Evolutionary conservation across 164 flowering plant genomes (phyloP).

Genomic region (Tetrastigma voinierianum): DNA sequence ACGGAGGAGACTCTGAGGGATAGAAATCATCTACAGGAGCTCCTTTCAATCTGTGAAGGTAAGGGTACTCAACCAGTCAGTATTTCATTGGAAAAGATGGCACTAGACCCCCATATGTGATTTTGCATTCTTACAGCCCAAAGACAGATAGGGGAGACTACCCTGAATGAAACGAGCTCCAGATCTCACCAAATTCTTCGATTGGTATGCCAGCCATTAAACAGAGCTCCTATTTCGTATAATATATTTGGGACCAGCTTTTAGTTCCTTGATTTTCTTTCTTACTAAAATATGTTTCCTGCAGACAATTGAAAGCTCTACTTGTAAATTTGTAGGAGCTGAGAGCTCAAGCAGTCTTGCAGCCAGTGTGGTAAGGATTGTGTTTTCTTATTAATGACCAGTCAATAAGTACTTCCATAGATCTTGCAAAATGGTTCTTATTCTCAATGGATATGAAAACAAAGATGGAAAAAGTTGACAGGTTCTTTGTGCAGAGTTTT

Average conservation of each 20-base stretch:
- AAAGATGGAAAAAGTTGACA: not conserved
- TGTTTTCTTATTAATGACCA: not conserved
- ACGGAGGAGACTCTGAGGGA: constrained; percentile 75
- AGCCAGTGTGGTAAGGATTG: constrained; percentile 79
- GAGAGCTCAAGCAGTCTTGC: constrained; percentile 63
- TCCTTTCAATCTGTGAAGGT: constrained; percentile 87
- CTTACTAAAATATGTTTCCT: constrained; percentile 8
- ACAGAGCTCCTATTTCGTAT: not conserved
- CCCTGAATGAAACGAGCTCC: constrained; percentile 89
- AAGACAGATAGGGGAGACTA: constrained; percentile 87
- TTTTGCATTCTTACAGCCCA: constrained; percentile 60
- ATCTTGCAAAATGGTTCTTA: not conserved
- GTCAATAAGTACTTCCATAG: not conserved
- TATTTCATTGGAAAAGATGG: not conserved
- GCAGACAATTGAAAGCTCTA: constrained; percentile 88
- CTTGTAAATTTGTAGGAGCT: constrained; percentile 45
- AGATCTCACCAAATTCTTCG: constrained; percentile 97
- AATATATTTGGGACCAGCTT: not conserved
- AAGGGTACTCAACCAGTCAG: constrained; percentile 5
- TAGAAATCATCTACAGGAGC: constrained; percentile 62
- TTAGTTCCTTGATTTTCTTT: not conserved
- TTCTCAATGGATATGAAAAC: not conserved
- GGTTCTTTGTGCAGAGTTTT: constrained; percentile 60
- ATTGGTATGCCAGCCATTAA: constrained; percentile 45
- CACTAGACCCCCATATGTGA: not conserved